Evolutionary conservation across 2,329 filamentous ascomycete genomes (phyloP).

Genomic region (Calycina herbarum): DNA sequence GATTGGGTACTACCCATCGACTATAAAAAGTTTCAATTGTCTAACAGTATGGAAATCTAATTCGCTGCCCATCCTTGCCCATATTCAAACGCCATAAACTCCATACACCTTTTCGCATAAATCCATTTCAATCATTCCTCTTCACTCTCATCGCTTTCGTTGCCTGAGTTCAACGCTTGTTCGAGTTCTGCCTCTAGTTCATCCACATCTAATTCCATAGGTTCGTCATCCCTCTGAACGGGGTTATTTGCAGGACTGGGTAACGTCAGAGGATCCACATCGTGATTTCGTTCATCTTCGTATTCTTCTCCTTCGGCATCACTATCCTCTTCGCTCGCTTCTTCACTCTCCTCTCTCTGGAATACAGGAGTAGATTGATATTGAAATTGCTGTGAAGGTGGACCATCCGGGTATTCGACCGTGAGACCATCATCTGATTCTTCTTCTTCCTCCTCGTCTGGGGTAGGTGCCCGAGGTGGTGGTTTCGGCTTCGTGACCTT

Average conservation of each 20-base stretch:
- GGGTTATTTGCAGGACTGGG: conserved; percentile 51
- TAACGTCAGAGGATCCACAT: conserved; percentile 48
- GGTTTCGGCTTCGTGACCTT: conserved; percentile 39
- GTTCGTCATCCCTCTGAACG: conserved; percentile 31
- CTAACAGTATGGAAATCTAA: not conserved
- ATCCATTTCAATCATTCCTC: conserved; percentile 33
- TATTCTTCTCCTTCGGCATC: conserved; percentile 50
- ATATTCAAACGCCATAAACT: not conserved
- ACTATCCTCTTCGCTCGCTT: conserved; percentile 49
- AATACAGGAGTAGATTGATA: conserved; percentile 32
- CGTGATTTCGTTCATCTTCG: conserved; percentile 36
- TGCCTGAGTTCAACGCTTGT: conserved; percentile 30
- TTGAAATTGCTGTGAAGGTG: conserved; percentile 36
- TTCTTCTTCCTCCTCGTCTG: conserved; percentile 41
- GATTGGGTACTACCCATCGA: not conserved
- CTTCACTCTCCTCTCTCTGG: conserved; percentile 33
- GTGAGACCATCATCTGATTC: conserved; percentile 58
- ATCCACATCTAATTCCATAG: conserved; percentile 37
- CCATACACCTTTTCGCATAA: not conserved
- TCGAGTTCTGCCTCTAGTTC: conserved; percentile 39
- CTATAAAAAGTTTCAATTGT: not conserved
- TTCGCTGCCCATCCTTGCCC: not conserved
- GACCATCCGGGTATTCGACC: conserved; percentile 60
- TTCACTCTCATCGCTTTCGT: conserved; percentile 39
- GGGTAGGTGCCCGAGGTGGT: conserved; percentile 33